Conservation (phyloP, 1,284 basidiomycete species). For the Chalciporus sp. region DNA sequence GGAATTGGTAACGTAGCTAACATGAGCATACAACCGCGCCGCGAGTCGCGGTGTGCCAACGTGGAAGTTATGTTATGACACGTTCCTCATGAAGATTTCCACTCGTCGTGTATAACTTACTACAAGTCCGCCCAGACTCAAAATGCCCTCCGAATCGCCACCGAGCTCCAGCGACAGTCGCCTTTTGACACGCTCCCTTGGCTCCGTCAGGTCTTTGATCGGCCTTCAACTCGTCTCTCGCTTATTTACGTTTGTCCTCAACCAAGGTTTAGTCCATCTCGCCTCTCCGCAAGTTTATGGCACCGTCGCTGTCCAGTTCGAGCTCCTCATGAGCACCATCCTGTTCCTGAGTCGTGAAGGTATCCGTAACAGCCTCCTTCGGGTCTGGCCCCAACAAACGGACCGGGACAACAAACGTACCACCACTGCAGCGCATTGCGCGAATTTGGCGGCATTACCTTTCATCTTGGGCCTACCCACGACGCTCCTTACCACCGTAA, state of each 20-base stretch:
- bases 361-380: constrained; percentile 79
- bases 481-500: constrained; percentile 44
- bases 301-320: constrained; percentile 85
- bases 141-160: constrained; percentile 16
- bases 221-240: constrained; percentile 86
- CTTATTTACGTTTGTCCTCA: constrained; percentile 84
- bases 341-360: constrained; percentile 93
- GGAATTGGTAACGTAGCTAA: too few relatives aligned
- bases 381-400: constrained; percentile 39
- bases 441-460: constrained; percentile 62
- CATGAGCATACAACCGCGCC: constrained; percentile 26
- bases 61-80: not conserved
- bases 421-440: constrained; percentile 24
- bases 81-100: constrained; percentile 8
- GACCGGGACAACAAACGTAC: constrained; percentile 13
- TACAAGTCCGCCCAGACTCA: not conserved
- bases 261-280: constrained; percentile 85
- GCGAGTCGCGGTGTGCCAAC: not conserved
- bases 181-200: constrained; percentile 46
- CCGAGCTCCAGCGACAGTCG: constrained; percentile 13
- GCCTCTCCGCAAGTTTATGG: constrained; percentile 87
- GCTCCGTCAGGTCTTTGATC: constrained; percentile 81
- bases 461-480: constrained; percentile 58
- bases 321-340: constrained; percentile 85
- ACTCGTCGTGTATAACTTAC: not conserved